These are phyloP conservation scores for Leccinum broughii DNA, from an alignment of 768 basidiomycete species.

Conservation along the genomic window DNA sequence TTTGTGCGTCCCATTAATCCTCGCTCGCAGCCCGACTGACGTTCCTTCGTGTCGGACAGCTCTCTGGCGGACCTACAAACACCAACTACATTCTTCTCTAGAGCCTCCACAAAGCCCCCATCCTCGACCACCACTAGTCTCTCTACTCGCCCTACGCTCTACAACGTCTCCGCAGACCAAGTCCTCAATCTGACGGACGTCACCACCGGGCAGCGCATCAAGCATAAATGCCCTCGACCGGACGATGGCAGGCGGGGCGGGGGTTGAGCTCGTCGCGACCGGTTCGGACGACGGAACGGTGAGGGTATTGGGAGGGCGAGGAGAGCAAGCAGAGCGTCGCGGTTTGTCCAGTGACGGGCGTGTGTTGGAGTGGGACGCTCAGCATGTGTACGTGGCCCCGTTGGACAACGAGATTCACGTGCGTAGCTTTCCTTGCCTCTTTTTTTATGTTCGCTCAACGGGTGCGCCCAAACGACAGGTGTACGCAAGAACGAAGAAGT, in stretches of 20 bases:
- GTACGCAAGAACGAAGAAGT: constrained; percentile 80
- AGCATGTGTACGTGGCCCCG: constrained; percentile 86
- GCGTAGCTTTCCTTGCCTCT: constrained; percentile 29
- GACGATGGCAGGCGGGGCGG: constrained; percentile 80
- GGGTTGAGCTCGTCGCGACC: constrained; percentile 81
- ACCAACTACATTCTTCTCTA: constrained; percentile 89
- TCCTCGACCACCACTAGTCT: constrained; percentile 92
- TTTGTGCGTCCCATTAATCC: constrained; percentile 65
- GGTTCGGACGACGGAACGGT: constrained; percentile 93
- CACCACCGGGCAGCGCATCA: constrained; percentile 77
- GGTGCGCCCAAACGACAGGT: constrained; percentile 46
- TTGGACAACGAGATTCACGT: constrained; percentile 97
- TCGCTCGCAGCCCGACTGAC: neutral
- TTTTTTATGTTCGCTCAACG: too few relatives aligned
- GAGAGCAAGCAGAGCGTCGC: constrained; percentile 71
- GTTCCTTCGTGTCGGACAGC: constrained; percentile 42
- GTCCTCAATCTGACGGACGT: constrained; percentile 75
- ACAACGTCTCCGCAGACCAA: constrained; percentile 90
- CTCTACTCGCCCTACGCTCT: constrained; percentile 66
- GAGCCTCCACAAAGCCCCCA: constrained; percentile 84
- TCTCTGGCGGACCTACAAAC: constrained; percentile 88
- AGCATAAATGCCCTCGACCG: constrained; percentile 85
- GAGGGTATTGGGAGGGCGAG: constrained; percentile 91
- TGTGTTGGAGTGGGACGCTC: constrained; percentile 91
- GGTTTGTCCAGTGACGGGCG: constrained; percentile 83